Evolutionary conservation across 2,329 filamentous ascomycete genomes (phyloP), one percentile per base, ranked within the genome.

Genomic region (Ceratocystiopsis sp.): DNA sequence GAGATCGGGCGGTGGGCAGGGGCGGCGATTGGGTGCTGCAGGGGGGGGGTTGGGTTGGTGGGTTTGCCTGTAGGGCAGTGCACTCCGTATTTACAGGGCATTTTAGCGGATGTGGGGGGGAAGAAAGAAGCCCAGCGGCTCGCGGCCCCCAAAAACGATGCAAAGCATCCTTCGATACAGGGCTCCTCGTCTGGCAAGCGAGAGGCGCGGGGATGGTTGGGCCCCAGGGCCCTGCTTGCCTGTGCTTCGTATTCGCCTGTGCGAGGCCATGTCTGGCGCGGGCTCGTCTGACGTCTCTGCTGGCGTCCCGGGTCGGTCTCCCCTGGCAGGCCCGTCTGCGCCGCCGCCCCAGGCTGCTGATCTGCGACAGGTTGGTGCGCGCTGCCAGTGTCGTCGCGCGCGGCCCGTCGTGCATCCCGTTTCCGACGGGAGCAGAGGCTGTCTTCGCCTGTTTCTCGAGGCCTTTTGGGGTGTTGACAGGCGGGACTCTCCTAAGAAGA

Each of bases 1-100:
- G 42, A 41, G 44, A 38, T n/a, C 15, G n/a, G 21, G 4, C 12
- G 16, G 33, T 6, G 37, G 43, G 39, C 40, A 36, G 34, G 40
- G 40, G 39, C 41, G 39, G 16, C 33, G 39, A 46, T 37, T 46
- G 45, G 45, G 13, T 14, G 39, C 17, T 40, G 42, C 45, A 46
- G 42, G 45, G 44, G 33, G 10, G 37, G 8, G 15, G 11, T 3
- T 21, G 21, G 21, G 21, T 4, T 4, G 8, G 21, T 35, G 32
- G 39, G 29, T n/a, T 2, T 29, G n/a, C 17, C 15, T 32, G 35
- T 29, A 25, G 44, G 40, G 43, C 43, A 21, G 43, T 37, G 37
- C 44, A 12, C n/a, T n/a, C n/a, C n/a, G n/a, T n/a, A n/a, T n/a
- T 29, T 29, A 29, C 25, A 29, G 25, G 25, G 6, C 25, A 11